phyloP scores from a whole-genome alignment of 192 early-diverging fungal species.

The Spinellus fusiger region DNA sequence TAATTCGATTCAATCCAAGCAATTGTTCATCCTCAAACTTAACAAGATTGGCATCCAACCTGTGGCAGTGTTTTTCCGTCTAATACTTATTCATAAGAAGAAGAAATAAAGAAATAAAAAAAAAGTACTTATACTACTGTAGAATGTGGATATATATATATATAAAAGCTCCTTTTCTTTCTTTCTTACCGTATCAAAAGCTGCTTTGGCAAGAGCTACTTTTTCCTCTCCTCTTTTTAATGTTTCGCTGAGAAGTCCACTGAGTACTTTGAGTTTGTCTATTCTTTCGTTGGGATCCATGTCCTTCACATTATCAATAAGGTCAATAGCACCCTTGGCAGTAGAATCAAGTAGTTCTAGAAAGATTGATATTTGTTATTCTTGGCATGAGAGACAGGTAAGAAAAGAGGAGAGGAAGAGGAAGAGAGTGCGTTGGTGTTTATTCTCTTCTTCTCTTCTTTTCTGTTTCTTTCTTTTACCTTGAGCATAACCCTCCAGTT shows the following conservation, averaged over 20 bases:
- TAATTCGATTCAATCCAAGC: constrained; percentile 47
- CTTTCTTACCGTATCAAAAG: constrained; percentile 79
- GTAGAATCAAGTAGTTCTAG: constrained; percentile 68
- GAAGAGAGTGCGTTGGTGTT: too few species aligned
- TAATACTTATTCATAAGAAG: constrained; percentile 19
- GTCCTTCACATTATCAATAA: constrained; percentile 59
- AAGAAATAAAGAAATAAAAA: not conserved
- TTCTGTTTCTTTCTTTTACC: constrained; percentile 27
- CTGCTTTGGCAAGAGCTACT: constrained; percentile 86
- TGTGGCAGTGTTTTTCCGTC: constrained; percentile 84
- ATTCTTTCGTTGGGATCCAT: constrained; percentile 48
- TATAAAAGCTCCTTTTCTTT: not conserved
- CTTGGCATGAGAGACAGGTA: not conserved
- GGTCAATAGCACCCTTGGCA: constrained; percentile 59
- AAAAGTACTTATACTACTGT: not conserved
- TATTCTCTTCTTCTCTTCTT: not conserved
- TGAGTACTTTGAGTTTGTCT: constrained; percentile 45
- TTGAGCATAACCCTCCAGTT: constrained; percentile 77
- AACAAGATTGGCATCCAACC: constrained; percentile 85
- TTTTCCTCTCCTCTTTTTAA: constrained; percentile 91
- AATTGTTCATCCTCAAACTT: constrained; percentile 92
- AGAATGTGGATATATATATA: not conserved
- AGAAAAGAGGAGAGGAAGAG: not conserved
- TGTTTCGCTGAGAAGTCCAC: constrained; percentile 60
- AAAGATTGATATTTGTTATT: not conserved